Evolutionary conservation across 768 basidiomycete genomes (phyloP).

Genomic region (Phylloporus rhodoxanthus): DNA sequence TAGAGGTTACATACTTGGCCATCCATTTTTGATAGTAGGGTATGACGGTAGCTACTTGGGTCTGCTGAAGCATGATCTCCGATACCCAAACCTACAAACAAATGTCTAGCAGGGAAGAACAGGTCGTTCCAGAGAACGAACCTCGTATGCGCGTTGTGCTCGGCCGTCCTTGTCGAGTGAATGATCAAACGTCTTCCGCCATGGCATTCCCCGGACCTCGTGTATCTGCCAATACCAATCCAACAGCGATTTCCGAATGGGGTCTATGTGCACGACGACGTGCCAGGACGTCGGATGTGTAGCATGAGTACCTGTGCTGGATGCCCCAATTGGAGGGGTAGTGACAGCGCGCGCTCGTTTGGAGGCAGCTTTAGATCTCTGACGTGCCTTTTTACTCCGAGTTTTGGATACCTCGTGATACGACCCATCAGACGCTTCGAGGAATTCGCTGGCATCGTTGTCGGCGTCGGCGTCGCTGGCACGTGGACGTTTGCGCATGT

Average conservation of each 20-base stretch:
- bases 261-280: conserved; percentile 33
- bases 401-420: conserved; percentile 9
- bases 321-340: neutral
- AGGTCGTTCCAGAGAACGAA: conserved; percentile 26
- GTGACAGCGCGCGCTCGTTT: conserved; percentile 7
- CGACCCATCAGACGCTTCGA: conserved; percentile 21
- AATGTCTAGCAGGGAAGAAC: neutral
- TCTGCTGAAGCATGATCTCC: conserved; percentile 96
- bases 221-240: conserved; percentile 70
- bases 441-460: conserved; percentile 10
- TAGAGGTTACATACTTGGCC: conserved; percentile 46
- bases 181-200: conserved; percentile 71
- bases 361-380: conserved; percentile 10
- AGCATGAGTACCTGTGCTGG: neutral
- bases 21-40: conserved; percentile 92
- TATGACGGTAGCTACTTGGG: conserved; percentile 89
- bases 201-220: conserved; percentile 78
- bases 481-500: conserved; percentile 31
- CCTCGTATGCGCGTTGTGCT: conserved; percentile 89
- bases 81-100: conserved; percentile 71
- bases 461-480: neutral
- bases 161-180: conserved; percentile 50
- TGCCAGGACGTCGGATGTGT: conserved; percentile 47
- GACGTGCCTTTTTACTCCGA: conserved; percentile 14
- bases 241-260: conserved; percentile 47